These are phyloP conservation scores for Pyrus communis DNA, from an alignment of 306 rosid genomes.

Conservation along the genomic window DNA sequence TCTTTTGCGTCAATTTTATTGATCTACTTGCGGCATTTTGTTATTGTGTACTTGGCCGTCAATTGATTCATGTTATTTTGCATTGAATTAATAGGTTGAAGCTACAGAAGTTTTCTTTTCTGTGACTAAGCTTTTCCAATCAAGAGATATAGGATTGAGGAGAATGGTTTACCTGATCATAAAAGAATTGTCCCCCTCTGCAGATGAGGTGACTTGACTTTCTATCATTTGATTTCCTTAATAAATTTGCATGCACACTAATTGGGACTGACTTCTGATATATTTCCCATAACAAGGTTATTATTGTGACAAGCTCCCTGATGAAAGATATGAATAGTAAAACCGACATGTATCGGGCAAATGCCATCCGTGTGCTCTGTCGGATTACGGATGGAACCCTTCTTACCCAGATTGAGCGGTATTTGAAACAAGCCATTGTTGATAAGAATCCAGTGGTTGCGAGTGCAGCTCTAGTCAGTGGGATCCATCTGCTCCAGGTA, in stretches of 20 bases:
- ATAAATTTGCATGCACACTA: constrained; percentile 8
- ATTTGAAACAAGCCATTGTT: constrained; percentile 94
- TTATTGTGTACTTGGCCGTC: background rate
- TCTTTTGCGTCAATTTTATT: background rate
- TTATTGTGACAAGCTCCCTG: constrained; percentile 94
- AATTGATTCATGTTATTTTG: constrained; percentile 6
- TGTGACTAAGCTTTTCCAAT: constrained; percentile 93
- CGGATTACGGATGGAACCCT: constrained; percentile 97
- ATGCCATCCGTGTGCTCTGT: constrained; percentile 97
- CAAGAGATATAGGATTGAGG: constrained; percentile 90
- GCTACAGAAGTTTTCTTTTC: constrained; percentile 98
- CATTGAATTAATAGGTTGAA: constrained; percentile 51
- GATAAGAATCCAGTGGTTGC: constrained; percentile 99
- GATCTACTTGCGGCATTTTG: background rate
- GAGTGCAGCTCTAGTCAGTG: constrained; percentile 96
- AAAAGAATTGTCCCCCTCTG: constrained; percentile 93
- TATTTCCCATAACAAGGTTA: constrained; percentile 42
- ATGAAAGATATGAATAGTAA: constrained; percentile 99
- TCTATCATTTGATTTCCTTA: constrained; percentile 12
- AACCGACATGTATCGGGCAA: constrained; percentile 96
- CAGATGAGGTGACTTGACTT: constrained; percentile 68
- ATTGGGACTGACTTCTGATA: constrained; percentile 26
- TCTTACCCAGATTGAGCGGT: constrained; percentile 92
- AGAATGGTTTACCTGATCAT: constrained; percentile 97
- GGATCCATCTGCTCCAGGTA: constrained; percentile 98